Evolutionary conservation across 306 rosid genomes (phyloP), one percentile per base, ranked within the genome.

Genomic region (Abrus precatorius): DNA sequence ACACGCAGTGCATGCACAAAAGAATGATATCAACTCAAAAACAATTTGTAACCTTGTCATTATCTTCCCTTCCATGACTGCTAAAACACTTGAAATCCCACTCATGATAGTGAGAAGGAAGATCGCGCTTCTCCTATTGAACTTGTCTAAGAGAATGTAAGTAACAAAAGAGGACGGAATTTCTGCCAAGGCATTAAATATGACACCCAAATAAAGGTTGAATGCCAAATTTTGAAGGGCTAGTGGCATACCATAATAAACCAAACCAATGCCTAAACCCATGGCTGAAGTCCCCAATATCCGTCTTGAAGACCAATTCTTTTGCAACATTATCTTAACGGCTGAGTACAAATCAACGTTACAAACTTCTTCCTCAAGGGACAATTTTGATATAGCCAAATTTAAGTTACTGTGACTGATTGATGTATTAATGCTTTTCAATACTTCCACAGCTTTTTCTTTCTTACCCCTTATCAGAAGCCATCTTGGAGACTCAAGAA

Each of bases 401-500:
- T 70, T 54, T 11, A 49, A 70, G 47, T 70, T 12, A 44, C 6
- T 50, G 2, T n/a, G 12, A 32, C 47, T 30, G 47, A 12, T 13
- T 32, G 36, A 50, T 70, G 75, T 5, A 20, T 20, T 20, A 1
- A 69, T 69, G 9, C 32, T 70, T 70, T 50, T 70, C 75, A 70
- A 70, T 32, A 70, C 7, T 70, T 50, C 2, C 5, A 70, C 7
- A 49, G 75, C 75, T 49, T 70, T 61, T 50, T 70, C 75, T 70
- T 70, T 70, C 61, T 40, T 70, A n/a, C 75, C 61, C 28, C 13
- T 70, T 44, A 49, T 70, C 61, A 70, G 60, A 70, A 70, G 75
- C 75, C 75, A 70, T 50, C 75, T 70, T 49, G 75, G 75, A 70
- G 75, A 70, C 13, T 68, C 75, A 7, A 7, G 72, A 43, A 67